phyloP scores from a whole-genome alignment of 768 basidiomycete species.

The Lactarius vividus region DNA sequence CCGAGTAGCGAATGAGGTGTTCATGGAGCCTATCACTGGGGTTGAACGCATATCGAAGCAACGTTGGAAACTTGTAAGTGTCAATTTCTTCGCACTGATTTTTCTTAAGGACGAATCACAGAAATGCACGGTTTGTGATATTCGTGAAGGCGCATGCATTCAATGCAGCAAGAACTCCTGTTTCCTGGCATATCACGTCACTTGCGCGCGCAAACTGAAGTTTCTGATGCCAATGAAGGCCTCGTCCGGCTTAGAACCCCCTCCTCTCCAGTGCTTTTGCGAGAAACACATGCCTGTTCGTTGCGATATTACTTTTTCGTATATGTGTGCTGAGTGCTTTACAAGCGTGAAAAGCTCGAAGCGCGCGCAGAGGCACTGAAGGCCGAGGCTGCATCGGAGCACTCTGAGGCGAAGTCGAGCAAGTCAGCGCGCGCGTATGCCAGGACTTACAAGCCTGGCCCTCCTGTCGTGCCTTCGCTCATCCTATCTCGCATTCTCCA shows the following conservation, averaged over 20 bases:
- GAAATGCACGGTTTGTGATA: conserved; percentile 66
- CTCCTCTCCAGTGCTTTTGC: conserved; percentile 76
- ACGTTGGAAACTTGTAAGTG: conserved; percentile 87
- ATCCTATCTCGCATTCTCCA: conserved; percentile 76
- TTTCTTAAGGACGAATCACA: conserved; percentile 15
- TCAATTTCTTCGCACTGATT: neutral
- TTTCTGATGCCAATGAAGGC: conserved; percentile 86
- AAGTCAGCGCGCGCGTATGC: conserved; percentile 90
- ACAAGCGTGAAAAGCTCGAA: conserved; percentile 68
- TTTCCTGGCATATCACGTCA: conserved; percentile 91
- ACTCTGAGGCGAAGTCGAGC: conserved; percentile 46
- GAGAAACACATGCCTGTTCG: conserved; percentile 85
- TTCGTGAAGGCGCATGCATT: conserved; percentile 80
- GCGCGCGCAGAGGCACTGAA: conserved; percentile 53
- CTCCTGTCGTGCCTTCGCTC: conserved; percentile 85
- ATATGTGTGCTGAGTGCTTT: neutral
- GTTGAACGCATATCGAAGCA: conserved; percentile 84
- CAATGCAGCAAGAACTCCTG: conserved; percentile 91
- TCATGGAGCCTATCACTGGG: conserved; percentile 97
- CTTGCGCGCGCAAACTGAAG: conserved; percentile 87
- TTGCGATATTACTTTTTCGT: neutral
- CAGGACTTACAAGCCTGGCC: conserved; percentile 88
- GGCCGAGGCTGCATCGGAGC: conserved; percentile 46
- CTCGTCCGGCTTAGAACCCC: conserved; percentile 69
- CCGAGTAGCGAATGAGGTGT: conserved; percentile 87